phyloP scores from a whole-genome alignment of 345 rosid genomes.

The Citropsis articulata region DNA sequence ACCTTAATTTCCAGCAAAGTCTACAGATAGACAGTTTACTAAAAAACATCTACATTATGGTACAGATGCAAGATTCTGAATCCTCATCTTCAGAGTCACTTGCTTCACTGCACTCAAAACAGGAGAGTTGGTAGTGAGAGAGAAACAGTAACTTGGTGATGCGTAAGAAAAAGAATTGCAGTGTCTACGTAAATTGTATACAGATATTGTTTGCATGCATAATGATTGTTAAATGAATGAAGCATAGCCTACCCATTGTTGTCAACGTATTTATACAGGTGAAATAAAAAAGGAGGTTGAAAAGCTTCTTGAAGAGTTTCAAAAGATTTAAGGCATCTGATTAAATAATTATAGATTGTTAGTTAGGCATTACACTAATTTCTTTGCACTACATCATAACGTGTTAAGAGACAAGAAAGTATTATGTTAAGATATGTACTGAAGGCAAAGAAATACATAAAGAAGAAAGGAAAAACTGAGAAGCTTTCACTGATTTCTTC shows the following conservation, averaged over 20 bases:
- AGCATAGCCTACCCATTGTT: neutral
- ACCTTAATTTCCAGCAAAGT: constrained; percentile 12
- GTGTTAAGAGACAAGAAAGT: neutral
- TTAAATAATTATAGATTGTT: neutral
- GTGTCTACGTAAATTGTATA: constrained; percentile 1
- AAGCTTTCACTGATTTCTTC: neutral
- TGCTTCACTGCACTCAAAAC: constrained; percentile 63
- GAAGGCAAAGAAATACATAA: neutral
- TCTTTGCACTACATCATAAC: neutral
- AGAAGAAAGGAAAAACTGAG: too few species aligned
- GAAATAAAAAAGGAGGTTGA: neutral
- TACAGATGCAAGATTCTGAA: constrained; percentile 77
- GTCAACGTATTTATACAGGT: neutral
- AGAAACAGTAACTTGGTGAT: neutral
- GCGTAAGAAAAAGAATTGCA: neutral
- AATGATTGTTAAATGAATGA: neutral
- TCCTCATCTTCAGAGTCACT: constrained; percentile 87
- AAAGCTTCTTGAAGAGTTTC: neutral
- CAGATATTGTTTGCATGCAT: neutral
- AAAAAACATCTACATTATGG: constrained; percentile 60
- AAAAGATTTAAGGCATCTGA: neutral
- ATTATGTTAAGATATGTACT: neutral
- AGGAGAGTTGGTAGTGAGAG: constrained; percentile 7
- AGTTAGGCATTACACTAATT: neutral
- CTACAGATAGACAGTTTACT: constrained; percentile 13